Evolutionary conservation across 305 asterid genomes (phyloP).

Genomic region (Nicotiana rustica): DNA sequence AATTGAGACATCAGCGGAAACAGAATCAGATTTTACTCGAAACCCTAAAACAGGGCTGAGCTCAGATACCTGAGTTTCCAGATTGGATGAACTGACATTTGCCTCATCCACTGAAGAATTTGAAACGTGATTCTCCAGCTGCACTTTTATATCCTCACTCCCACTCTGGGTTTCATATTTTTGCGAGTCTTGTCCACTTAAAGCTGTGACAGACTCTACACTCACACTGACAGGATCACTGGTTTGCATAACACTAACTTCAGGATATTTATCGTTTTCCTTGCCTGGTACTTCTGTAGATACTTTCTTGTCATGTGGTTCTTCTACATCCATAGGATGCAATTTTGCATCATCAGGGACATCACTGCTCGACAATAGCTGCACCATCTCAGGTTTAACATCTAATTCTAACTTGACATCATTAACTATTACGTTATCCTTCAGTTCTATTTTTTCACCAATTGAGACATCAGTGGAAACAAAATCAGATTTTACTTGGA

Average conservation of each 20-base stretch:
- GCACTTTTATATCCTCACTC: constrained; percentile 40
- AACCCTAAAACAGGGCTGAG: constrained; percentile 68
- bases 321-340: constrained; percentile 64
- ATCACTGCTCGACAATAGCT: constrained; percentile 46
- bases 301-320: constrained; percentile 44
- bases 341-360: constrained; percentile 58
- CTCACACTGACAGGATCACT: constrained; percentile 46
- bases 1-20: constrained; percentile 75
- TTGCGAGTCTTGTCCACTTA: constrained; percentile 40
- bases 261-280: no score
- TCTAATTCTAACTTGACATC: constrained; percentile 57
- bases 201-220: constrained; percentile 45
- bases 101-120: constrained; percentile 46
- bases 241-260: constrained; percentile 43
- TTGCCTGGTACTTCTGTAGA: constrained; percentile 34
- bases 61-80: constrained; percentile 82
- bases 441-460: constrained; percentile 68
- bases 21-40: constrained; percentile 81
- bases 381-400: constrained; percentile 38
- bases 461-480: constrained; percentile 48
- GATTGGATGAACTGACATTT: constrained; percentile 46
- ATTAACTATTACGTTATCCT: constrained; percentile 69
- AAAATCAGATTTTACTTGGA: constrained; percentile 79
- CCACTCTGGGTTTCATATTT: constrained; percentile 45
- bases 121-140: constrained; percentile 51